Conservation (phyloP, 805 yeast genomes). For the Zygosaccharomyces pseudorouxii region DNA sequence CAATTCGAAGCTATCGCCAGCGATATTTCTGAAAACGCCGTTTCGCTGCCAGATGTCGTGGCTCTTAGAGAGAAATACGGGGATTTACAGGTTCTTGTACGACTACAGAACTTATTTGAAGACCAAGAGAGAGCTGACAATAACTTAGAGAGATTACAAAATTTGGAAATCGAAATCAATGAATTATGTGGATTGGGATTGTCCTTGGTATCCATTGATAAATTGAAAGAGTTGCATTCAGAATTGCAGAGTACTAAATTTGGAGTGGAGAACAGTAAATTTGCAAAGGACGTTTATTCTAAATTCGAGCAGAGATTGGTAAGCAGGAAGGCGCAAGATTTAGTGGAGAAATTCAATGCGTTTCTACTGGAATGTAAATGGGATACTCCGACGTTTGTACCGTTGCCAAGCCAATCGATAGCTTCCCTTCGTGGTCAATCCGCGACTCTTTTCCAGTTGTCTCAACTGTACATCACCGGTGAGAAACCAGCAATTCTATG, state of each 20-base stretch:
- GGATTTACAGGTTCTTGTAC: constrained; percentile 17
- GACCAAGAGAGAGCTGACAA: constrained; percentile 10
- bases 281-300: not conserved
- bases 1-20: constrained; percentile 20
- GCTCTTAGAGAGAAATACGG: constrained; percentile 25
- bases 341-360: constrained; percentile 15
- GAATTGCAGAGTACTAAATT: constrained; percentile 4
- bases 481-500: constrained; percentile 26
- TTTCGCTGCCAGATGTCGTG: constrained; percentile 13
- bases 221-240: constrained; percentile 8
- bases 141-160: constrained; percentile 8
- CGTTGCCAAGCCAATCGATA: constrained; percentile 16
- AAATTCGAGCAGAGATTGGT: constrained; percentile 16
- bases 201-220: constrained; percentile 6
- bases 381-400: constrained; percentile 26
- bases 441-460: constrained; percentile 19
- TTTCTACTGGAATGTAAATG: constrained; percentile 27
- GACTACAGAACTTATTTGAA: constrained; percentile 12
- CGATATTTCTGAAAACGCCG: constrained; percentile 18
- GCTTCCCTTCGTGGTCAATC: constrained; percentile 19
- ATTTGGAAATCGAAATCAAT: constrained; percentile 9
- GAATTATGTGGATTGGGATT: not conserved
- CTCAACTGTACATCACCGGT: constrained; percentile 11
- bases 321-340: constrained; percentile 9
- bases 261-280: not conserved